phyloP scores from a whole-genome alignment of 2,329 filamentous ascomycete species.

The Exophiala bonariae region DNA sequence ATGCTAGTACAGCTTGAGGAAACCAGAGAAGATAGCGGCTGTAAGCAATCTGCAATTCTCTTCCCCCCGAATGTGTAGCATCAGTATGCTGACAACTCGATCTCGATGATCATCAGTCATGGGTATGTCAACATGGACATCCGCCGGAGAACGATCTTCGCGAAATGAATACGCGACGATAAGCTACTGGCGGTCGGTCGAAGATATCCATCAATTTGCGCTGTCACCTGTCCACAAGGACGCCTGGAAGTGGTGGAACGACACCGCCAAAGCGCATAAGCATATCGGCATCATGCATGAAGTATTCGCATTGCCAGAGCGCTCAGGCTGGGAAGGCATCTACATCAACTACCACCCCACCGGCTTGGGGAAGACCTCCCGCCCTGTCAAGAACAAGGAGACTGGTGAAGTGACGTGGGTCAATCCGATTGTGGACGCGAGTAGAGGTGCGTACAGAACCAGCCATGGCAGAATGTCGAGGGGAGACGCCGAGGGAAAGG shows the following conservation, averaged over 20 bases:
- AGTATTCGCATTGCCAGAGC: conserved; percentile 47
- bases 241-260: conserved; percentile 53
- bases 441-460: conserved; percentile 5
- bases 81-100: too few relatives aligned
- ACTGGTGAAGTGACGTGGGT: conserved; percentile 12
- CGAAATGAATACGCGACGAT: conserved; percentile 44
- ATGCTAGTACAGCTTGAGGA: conserved; percentile 32
- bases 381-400: conserved; percentile 1
- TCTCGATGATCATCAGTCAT: conserved; percentile 34
- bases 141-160: conserved; percentile 37
- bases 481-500: conserved; percentile 9
- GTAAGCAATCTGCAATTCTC: conserved; percentile 1
- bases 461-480: conserved; percentile 9
- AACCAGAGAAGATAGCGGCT: conserved; percentile 47
- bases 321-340: conserved; percentile 51
- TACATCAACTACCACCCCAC: conserved; percentile 42
- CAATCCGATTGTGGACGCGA: conserved; percentile 15
- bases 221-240: conserved; percentile 50
- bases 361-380: conserved; percentile 10
- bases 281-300: conserved; percentile 58
- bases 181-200: conserved; percentile 54
- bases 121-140: conserved; percentile 43
- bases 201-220: conserved; percentile 54
- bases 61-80: too few relatives aligned
- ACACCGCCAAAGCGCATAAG: conserved; percentile 32